phyloP scores from a whole-genome alignment of 2,329 filamentous ascomycete species.

The Hansfordia pulvinata region DNA sequence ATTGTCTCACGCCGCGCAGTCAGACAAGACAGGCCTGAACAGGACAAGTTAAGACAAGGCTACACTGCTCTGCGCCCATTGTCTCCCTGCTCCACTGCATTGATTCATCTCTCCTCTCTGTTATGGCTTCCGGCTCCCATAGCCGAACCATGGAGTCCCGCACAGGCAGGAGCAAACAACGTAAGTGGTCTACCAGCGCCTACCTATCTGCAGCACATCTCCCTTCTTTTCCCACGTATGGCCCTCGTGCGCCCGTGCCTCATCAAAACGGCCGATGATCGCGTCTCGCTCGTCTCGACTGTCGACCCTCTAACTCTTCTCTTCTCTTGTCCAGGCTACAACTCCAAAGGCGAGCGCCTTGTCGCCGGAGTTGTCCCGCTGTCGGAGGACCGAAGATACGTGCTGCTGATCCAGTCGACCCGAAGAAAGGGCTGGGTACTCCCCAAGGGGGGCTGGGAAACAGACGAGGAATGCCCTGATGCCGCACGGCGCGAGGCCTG shows the following conservation, averaged over 20 bases:
- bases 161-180: conserved; percentile 65
- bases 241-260: conserved; percentile 5
- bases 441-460: conserved; percentile 96
- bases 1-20: conserved; percentile 5
- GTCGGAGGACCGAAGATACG: conserved; percentile 71
- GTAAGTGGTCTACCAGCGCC: conserved; percentile 38
- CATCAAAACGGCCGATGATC: too few species aligned
- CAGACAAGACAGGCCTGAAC: too few species aligned
- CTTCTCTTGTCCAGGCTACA: conserved; percentile 57
- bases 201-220: background rate
- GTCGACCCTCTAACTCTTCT: conserved; percentile 22
- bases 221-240: conserved; percentile 6
- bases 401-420: conserved; percentile 87
- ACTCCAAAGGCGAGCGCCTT: conserved; percentile 79
- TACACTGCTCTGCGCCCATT: conserved; percentile 2
- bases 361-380: conserved; percentile 91
- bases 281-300: conserved; percentile 11
- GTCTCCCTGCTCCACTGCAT: conserved; percentile 3
- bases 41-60: too few species aligned
- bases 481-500: conserved; percentile 86
- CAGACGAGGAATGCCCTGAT: conserved; percentile 75
- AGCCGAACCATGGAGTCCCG: conserved; percentile 57
- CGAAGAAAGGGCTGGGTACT: conserved; percentile 89
- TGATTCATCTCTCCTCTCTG: conserved; percentile 8
- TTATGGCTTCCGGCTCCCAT: conserved; percentile 18